Conservation (phyloP, 352 stramenopile genomes). For the Blastocystis sp. region DNA sequence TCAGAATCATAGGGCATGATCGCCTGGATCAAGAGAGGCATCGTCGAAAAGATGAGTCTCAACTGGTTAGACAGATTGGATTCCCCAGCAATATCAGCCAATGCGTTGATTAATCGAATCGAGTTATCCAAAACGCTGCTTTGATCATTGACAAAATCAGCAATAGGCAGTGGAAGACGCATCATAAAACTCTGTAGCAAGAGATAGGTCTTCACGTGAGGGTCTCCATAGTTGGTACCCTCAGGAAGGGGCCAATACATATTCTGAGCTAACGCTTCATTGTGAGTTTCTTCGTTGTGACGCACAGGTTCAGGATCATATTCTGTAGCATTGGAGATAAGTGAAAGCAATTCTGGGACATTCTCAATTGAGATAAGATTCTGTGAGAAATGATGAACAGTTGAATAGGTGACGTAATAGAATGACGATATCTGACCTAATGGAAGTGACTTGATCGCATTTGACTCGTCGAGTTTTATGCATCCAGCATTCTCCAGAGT, state of each 20-base stretch:
- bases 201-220: conserved; percentile 65
- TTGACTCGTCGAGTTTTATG: conserved; percentile 69
- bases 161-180: conserved; percentile 84
- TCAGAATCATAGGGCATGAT: conserved; percentile 61
- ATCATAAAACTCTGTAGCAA: conserved; percentile 89
- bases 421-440: conserved; percentile 84
- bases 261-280: conserved; percentile 63
- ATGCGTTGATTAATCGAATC: conserved; percentile 83
- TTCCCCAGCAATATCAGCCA: conserved; percentile 78
- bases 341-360: conserved; percentile 59
- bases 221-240: conserved; percentile 63
- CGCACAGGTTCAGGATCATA: conserved; percentile 88
- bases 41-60: conserved; percentile 63
- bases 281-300: conserved; percentile 91
- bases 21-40: conserved; percentile 67
- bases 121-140: conserved; percentile 88
- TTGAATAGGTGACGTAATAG: conserved; percentile 88
- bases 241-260: background rate
- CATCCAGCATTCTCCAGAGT: conserved; percentile 80
- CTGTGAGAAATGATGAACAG: conserved; percentile 72
- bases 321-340: conserved; percentile 73
- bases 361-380: background rate
- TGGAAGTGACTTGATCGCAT: conserved; percentile 71
- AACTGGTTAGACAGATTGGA: conserved; percentile 62
- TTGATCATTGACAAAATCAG: conserved; percentile 93